phyloP scores from a whole-genome alignment of 2,329 filamentous ascomycete species.

The Fusarium irregulare region DNA sequence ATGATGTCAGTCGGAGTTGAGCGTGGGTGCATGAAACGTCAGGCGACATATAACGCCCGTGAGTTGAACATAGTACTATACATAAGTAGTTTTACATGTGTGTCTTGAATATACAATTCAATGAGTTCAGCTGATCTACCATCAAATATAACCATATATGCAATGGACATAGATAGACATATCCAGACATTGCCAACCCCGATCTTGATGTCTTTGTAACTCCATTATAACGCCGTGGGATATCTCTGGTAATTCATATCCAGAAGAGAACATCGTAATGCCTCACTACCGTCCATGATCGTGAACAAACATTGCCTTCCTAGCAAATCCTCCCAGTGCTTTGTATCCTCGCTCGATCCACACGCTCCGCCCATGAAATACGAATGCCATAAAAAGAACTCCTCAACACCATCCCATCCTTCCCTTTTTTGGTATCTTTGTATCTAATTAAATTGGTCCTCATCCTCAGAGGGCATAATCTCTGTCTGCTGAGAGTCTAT shows the following conservation, averaged over 20 bases:
- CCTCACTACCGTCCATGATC: conserved; percentile 20
- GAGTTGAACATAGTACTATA: conserved; percentile 2
- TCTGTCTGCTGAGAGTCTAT: conserved; percentile 35
- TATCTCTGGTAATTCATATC: conserved; percentile 29
- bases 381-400: conserved; percentile 20
- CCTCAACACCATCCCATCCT: conserved; percentile 20
- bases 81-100: conserved; percentile 2
- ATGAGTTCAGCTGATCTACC: conserved; percentile 1
- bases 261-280: conserved; percentile 22
- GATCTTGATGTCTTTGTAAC: conserved; percentile 6
- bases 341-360: conserved; percentile 14
- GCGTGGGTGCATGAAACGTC: not conserved
- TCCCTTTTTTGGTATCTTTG: not conserved
- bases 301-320: conserved; percentile 15
- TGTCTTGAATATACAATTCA: conserved; percentile 13
- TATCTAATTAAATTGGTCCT: conserved; percentile 1
- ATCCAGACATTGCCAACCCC: conserved; percentile 35
- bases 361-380: conserved; percentile 13
- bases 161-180: conserved; percentile 18
- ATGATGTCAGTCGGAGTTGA: conserved; percentile 25
- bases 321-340: conserved; percentile 6
- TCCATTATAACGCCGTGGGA: conserved; percentile 31
- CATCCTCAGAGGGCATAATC: conserved; percentile 20
- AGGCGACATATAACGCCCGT: not conserved
- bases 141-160: conserved; percentile 5